These are phyloP conservation scores for Trichoderma sp. DNA, from an alignment of 2,329 filamentous ascomycete genomes.

Conservation along the genomic window DNA sequence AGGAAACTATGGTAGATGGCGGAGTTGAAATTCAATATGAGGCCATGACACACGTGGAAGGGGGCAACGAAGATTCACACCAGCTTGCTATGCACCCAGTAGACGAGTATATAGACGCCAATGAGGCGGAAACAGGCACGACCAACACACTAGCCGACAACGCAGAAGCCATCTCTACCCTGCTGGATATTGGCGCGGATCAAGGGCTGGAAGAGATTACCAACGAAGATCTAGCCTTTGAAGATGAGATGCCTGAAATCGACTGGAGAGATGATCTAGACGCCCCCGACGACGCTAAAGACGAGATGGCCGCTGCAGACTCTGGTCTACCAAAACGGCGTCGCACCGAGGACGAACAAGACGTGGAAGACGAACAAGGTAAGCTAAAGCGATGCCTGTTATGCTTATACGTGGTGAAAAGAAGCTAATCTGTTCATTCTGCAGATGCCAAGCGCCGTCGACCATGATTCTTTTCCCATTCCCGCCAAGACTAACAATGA, in stretches of 20 bases:
- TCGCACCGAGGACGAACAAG: conserved; percentile 30
- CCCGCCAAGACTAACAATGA: conserved; percentile 9
- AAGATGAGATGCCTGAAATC: conserved; percentile 35
- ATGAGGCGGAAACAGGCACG: conserved; percentile 37
- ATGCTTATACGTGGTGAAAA: not conserved
- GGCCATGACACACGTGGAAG: not conserved
- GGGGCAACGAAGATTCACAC: conserved; percentile 27
- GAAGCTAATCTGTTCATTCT: conserved; percentile 22
- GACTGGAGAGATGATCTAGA: conserved; percentile 33
- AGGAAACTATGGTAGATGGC: conserved; percentile 32
- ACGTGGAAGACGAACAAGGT: conserved; percentile 30
- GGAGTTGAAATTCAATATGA: conserved; percentile 31
- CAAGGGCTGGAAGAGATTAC: conserved; percentile 26
- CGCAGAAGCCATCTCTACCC: conserved; percentile 36
- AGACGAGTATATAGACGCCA: conserved; percentile 31
- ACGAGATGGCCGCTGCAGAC: conserved; percentile 12
- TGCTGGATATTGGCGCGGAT: conserved; percentile 34
- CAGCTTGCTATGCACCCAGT: conserved; percentile 20
- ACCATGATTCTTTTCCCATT: conserved; percentile 24
- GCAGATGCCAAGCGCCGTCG: conserved; percentile 33
- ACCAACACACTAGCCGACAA: conserved; percentile 42
- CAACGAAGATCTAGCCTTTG: conserved; percentile 29
- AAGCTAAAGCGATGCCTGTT: not conserved
- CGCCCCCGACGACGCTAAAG: conserved; percentile 1
- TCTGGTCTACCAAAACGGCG: conserved; percentile 29